Evolutionary conservation across 225 moss, liverwort and hornwort genomes (phyloP).

Genomic region (Physcomitrellopsis africana): DNA sequence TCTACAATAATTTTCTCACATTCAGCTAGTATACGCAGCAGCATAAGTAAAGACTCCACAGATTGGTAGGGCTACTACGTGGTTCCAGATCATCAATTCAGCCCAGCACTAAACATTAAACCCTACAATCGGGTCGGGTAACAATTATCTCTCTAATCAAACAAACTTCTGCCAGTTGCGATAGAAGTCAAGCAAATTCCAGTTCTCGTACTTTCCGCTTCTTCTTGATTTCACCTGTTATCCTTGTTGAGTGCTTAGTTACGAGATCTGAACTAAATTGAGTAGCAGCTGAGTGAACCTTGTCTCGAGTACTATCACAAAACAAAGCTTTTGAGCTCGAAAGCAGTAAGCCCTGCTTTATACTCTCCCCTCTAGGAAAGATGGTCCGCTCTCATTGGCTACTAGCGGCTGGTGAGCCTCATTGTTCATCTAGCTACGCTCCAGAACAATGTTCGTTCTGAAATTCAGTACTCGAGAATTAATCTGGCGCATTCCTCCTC

Average conservation of each 20-base stretch:
- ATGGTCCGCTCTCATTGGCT: background rate
- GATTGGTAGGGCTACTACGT: background rate
- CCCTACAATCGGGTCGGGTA: no score
- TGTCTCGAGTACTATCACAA: slow-evolving; percentile 2
- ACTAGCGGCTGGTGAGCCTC: background rate
- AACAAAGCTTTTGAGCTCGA: background rate
- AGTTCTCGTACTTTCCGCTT: background rate
- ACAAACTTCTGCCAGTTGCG: no score
- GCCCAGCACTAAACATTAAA: no score
- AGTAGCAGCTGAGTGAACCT: background rate
- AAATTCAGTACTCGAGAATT: background rate
- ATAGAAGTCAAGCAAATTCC: background rate
- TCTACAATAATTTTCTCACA: background rate
- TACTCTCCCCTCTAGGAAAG: slow-evolving; percentile 1
- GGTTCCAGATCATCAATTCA: no score
- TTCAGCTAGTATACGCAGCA: background rate
- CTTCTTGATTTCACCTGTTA: no score
- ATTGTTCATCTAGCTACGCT: slow-evolving; percentile 25
- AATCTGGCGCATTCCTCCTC: background rate
- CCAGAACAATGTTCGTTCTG: background rate
- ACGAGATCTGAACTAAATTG: background rate
- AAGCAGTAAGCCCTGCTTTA: background rate
- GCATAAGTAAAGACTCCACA: background rate
- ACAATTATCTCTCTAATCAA: no score
- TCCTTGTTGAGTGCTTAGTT: background rate